Evolutionary conservation across 805 yeast species (phyloP).

Genomic region (Citeromyces matritensis): DNA sequence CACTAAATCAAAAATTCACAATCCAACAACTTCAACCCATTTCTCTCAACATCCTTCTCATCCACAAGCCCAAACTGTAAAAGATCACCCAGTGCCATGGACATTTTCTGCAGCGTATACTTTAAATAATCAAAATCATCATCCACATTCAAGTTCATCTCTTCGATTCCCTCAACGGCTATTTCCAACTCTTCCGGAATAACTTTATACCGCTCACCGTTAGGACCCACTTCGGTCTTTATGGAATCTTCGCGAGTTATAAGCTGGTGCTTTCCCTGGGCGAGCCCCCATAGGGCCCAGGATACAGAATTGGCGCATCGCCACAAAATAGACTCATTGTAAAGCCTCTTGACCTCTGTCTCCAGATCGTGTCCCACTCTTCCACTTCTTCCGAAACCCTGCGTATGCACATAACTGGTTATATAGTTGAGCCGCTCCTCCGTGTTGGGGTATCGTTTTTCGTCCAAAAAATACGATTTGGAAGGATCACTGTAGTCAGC

Average conservation of each 20-base stretch:
- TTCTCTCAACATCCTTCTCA: slow-evolving; percentile 12
- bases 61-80: slow-evolving; percentile 38
- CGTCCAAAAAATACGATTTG: slow-evolving; percentile 35
- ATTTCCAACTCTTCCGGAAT: slow-evolving; percentile 15
- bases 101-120: slow-evolving; percentile 65
- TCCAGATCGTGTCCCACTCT: slow-evolving; percentile 18
- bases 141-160: slow-evolving; percentile 13
- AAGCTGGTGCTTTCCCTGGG: slow-evolving; percentile 17
- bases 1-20: slow-evolving; percentile 22
- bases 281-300: slow-evolving; percentile 90
- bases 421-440: slow-evolving; percentile 60
- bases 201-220: slow-evolving; percentile 30
- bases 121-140: slow-evolving; percentile 69
- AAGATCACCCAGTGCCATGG: slow-evolving; percentile 62
- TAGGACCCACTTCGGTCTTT: slow-evolving; percentile 33
- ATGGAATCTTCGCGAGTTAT: background rate
- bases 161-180: slow-evolving; percentile 10
- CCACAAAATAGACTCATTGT: slow-evolving; percentile 62
- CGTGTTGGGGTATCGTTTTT: slow-evolving; percentile 45
- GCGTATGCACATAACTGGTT: slow-evolving; percentile 63
- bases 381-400: slow-evolving; percentile 9
- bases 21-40: slow-evolving; percentile 15
- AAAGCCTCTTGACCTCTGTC: slow-evolving; percentile 30
- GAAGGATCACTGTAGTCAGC: slow-evolving; percentile 65
- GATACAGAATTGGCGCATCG: slow-evolving; percentile 62